A percentile compares a stretch with the other conserved stretches of the same genome.
Conservation (phyloP, 2,329 filamentous ascomycete species). For the Fusarium sp. region DNA sequence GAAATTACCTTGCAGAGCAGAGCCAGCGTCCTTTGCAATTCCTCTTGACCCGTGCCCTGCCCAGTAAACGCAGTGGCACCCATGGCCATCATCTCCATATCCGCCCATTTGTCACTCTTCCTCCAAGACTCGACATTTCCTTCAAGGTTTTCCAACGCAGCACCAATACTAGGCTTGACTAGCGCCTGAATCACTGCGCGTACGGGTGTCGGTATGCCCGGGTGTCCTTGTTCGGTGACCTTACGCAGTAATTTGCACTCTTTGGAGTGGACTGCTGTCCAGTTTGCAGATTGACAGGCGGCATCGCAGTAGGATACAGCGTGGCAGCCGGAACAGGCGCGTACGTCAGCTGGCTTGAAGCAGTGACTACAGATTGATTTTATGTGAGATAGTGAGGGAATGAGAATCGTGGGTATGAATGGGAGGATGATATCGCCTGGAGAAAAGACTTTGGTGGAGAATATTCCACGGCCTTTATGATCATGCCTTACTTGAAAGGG, state of each 20-base stretch:
- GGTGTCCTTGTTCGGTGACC: constrained; percentile 42
- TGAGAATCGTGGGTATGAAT: constrained; percentile 60
- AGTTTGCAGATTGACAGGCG: constrained; percentile 67
- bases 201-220: constrained; percentile 65
- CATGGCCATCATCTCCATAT: constrained; percentile 63
- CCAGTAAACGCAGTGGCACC: constrained; percentile 58
- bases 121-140: constrained; percentile 60
- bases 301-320: constrained; percentile 66
- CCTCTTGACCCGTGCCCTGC: constrained; percentile 51
- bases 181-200: constrained; percentile 66
- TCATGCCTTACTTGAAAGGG: constrained; percentile 47
- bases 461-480: constrained; percentile 61
- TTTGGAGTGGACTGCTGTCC: constrained; percentile 63
- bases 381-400: constrained; percentile 60
- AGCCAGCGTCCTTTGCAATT: constrained; percentile 57
- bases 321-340: constrained; percentile 66
- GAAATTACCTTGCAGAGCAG: constrained; percentile 66
- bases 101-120: constrained; percentile 55
- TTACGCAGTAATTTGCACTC: constrained; percentile 65
- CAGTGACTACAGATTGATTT: constrained; percentile 63
- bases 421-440: constrained; percentile 61
- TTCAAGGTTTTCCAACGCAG: constrained; percentile 57
- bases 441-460: constrained; percentile 56
- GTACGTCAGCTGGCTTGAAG: constrained; percentile 50
- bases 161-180: constrained; percentile 52